A percentile compares a stretch with the other conserved stretches of the same genome.
Conservation (phyloP, 768 basidiomycete genomes). For the Tricholoma saponaceum region DNA sequence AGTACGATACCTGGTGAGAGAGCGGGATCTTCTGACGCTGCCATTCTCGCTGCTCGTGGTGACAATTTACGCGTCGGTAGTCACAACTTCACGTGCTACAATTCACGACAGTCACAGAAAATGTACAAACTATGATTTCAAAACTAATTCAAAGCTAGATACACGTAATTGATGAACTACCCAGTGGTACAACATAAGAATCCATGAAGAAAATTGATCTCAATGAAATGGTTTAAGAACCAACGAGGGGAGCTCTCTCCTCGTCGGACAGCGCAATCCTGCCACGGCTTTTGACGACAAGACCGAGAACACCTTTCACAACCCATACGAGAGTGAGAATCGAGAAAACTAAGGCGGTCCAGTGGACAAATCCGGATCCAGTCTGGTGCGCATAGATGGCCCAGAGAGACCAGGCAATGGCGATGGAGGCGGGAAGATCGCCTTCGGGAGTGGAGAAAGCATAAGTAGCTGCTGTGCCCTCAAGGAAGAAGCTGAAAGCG, state of each 20-base stretch:
- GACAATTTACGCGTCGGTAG: background rate
- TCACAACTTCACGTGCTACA: background rate
- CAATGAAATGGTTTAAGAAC: constrained; percentile 13
- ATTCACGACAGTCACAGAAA: background rate
- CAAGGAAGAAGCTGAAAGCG: constrained; percentile 79
- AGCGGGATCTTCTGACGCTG: background rate
- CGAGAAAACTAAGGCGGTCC: constrained; percentile 82
- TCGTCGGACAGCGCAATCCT: constrained; percentile 72
- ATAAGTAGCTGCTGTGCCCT: constrained; percentile 89
- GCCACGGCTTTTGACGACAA: constrained; percentile 42
- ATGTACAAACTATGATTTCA: too few relatives aligned
- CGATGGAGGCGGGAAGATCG: constrained; percentile 88
- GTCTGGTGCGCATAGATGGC: constrained; percentile 83
- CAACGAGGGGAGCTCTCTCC: constrained; percentile 82
- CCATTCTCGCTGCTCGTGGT: constrained; percentile 3
- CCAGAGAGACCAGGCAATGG: constrained; percentile 90
- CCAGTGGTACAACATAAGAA: too few relatives aligned
- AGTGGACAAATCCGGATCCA: constrained; percentile 77
- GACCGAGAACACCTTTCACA: constrained; percentile 65
- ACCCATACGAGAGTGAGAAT: constrained; percentile 85
- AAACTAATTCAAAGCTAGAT: background rate
- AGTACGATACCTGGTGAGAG: constrained; percentile 13
- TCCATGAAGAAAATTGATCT: background rate
- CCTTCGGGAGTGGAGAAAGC: constrained; percentile 89
- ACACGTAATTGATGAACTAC: too few relatives aligned